Evolutionary conservation across 1,139 yeast species (phyloP).

Genomic region (Hansenula lynferdii): DNA sequence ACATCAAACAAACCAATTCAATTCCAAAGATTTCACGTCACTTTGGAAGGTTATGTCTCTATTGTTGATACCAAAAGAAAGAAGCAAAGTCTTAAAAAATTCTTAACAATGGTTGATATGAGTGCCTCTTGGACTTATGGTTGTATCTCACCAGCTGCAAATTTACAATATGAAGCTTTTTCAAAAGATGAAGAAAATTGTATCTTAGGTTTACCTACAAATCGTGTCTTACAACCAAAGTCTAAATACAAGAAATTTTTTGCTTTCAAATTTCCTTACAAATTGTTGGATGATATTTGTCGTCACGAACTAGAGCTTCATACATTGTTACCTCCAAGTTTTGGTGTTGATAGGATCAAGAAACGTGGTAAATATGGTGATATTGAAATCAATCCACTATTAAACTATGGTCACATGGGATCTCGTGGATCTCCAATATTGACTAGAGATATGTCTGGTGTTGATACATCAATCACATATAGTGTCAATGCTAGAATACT

Average conservation of each 20-base stretch:
- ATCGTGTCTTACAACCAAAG: constrained; percentile 46
- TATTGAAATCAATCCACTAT: constrained; percentile 24
- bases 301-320: constrained; percentile 51
- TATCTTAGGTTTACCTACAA: constrained; percentile 46
- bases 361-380: constrained; percentile 27
- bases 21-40: constrained; percentile 55
- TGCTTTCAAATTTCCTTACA: constrained; percentile 57
- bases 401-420: constrained; percentile 37
- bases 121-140: constrained; percentile 38
- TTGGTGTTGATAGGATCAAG: constrained; percentile 48
- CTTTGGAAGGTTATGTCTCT: constrained; percentile 45
- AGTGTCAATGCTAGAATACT: constrained; percentile 21
- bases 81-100: constrained; percentile 28
- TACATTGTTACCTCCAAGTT: constrained; percentile 57
- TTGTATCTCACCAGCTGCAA: constrained; percentile 34
- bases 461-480: constrained; percentile 26
- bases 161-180: constrained; percentile 43
- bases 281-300: constrained; percentile 53
- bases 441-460: constrained; percentile 29
- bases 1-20: constrained; percentile 35
- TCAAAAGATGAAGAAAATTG: constrained; percentile 45
- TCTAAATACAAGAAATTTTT: constrained; percentile 56
- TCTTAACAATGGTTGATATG: constrained; percentile 37
- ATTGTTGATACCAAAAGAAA: constrained; percentile 24
- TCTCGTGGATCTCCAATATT: constrained; percentile 33